A percentile compares a stretch with the other conserved stretches of the same genome.
Evolutionary conservation across 2,329 filamentous ascomycete genomes (phyloP).

Genomic region (Coniochaeta prunicola): DNA sequence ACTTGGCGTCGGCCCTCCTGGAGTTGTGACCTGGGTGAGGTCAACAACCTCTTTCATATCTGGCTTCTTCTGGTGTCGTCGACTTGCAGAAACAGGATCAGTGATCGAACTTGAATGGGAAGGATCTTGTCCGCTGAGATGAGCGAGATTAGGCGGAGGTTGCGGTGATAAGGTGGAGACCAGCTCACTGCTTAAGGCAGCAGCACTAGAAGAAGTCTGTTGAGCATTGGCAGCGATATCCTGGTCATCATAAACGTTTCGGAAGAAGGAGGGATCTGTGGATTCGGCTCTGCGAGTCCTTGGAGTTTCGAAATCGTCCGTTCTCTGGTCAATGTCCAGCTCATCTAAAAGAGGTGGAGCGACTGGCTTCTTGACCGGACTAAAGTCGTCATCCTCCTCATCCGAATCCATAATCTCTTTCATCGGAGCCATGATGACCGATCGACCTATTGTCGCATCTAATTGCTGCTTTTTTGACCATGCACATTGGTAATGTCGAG

Average conservation of each 20-base stretch:
- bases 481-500: too few relatives aligned
- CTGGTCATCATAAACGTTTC: slow-evolving; percentile 39
- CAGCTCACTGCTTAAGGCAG: slow-evolving; percentile 3
- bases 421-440: slow-evolving; percentile 13
- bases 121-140: not conserved
- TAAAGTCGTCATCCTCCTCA: slow-evolving; percentile 20
- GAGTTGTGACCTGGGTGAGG: slow-evolving; percentile 26
- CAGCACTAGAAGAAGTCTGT: not conserved
- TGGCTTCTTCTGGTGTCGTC: slow-evolving; percentile 7
- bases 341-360: slow-evolving; percentile 2
- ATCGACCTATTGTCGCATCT: not conserved
- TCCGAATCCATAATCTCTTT: slow-evolving; percentile 24
- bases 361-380: slow-evolving; percentile 12
- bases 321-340: not conserved
- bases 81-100: slow-evolving; percentile 17
- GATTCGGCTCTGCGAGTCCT: slow-evolving; percentile 22
- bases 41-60: slow-evolving; percentile 12
- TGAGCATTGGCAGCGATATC: slow-evolving; percentile 18
- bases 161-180: slow-evolving; percentile 3
- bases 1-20: slow-evolving; percentile 14
- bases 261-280: slow-evolving; percentile 41
- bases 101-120: slow-evolving; percentile 14
- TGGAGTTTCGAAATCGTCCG: slow-evolving; percentile 1
- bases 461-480: not conserved
- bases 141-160: not conserved